Evolutionary conservation across 805 yeast genomes (phyloP).

Genomic region (Limtongia smithiae): DNA sequence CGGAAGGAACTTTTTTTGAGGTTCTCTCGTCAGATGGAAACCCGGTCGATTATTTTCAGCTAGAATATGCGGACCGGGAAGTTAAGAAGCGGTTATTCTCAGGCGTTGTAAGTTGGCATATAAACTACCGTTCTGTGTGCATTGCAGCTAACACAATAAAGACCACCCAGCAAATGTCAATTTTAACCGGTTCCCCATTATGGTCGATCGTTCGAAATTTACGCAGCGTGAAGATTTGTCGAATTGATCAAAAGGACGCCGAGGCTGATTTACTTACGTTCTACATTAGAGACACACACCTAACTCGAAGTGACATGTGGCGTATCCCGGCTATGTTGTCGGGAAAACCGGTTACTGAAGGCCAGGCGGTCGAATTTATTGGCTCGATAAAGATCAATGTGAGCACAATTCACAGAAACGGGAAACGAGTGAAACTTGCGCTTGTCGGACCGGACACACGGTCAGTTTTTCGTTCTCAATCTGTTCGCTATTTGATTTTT

Average conservation of each 20-base stretch:
- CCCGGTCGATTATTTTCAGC: too few relatives aligned
- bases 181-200: slow-evolving; percentile 21
- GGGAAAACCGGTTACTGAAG: slow-evolving; percentile 61
- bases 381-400: slow-evolving; percentile 61
- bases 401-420: slow-evolving; percentile 46
- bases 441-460: slow-evolving; percentile 50
- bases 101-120: too few relatives aligned
- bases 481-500: slow-evolving; percentile 76
- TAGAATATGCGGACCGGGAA: too few relatives aligned
- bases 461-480: slow-evolving; percentile 83
- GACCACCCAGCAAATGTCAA: slow-evolving; percentile 22
- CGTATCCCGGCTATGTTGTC: slow-evolving; percentile 58
- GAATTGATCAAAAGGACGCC: slow-evolving; percentile 16
- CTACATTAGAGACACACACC: slow-evolving; percentile 69
- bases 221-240: slow-evolving; percentile 17
- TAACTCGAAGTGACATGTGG: slow-evolving; percentile 95
- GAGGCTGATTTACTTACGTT: slow-evolving; percentile 76
- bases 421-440: slow-evolving; percentile 21
- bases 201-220: slow-evolving; percentile 20
- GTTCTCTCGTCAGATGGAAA: too few relatives aligned
- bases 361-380: slow-evolving; percentile 62
- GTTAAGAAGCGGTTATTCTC: too few relatives aligned
- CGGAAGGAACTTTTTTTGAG: too few relatives aligned
- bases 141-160: background rate
- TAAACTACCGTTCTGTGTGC: background rate